Evolutionary conservation across 306 rosid species (phyloP).

Genomic region (Dalbergia cochinchinensis): DNA sequence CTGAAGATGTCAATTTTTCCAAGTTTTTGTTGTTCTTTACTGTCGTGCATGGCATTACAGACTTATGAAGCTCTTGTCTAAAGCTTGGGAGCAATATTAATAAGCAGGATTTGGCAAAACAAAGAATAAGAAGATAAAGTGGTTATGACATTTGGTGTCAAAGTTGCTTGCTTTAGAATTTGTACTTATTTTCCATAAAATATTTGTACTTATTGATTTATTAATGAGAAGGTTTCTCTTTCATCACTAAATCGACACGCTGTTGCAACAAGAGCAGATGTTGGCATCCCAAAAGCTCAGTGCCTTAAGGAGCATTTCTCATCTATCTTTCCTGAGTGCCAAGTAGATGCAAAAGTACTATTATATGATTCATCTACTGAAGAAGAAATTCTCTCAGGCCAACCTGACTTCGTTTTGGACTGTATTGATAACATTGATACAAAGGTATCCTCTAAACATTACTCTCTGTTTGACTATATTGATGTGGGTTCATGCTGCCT

Average conservation of each 20-base stretch:
- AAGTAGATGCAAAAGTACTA: conserved; percentile 81
- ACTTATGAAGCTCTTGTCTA: conserved; percentile 11
- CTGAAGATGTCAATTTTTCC: conserved; percentile 1
- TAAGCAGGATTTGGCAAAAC: conserved; percentile 1
- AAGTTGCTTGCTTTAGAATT: conserved; percentile 37
- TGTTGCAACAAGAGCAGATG: conserved; percentile 98
- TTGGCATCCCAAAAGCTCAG: conserved; percentile 92
- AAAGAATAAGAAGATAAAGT: conserved; percentile 23
- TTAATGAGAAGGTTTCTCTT: conserved; percentile 89
- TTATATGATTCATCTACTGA: conserved; percentile 88
- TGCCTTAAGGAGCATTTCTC: conserved; percentile 91
- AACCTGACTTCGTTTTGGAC: conserved; percentile 91
- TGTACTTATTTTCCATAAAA: conserved; percentile 19
- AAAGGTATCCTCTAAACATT: conserved; percentile 63
- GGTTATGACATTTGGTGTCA: conserved; percentile 37
- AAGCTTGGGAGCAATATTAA: conserved; percentile 5
- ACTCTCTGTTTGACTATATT: conserved; percentile 21
- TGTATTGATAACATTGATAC: conserved; percentile 97
- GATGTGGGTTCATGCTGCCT: conserved; percentile 3
- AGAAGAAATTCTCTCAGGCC: conserved; percentile 92
- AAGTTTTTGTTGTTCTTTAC: conserved; percentile 21
- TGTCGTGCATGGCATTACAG: not conserved
- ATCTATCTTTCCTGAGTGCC: conserved; percentile 93
- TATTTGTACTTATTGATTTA: conserved; percentile 53
- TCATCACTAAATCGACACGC: conserved; percentile 99